A percentile compares a stretch with the other conserved stretches of the same genome.
phyloP scores from a whole-genome alignment of 768 basidiomycete genomes.

The Mycena galopus region DNA sequence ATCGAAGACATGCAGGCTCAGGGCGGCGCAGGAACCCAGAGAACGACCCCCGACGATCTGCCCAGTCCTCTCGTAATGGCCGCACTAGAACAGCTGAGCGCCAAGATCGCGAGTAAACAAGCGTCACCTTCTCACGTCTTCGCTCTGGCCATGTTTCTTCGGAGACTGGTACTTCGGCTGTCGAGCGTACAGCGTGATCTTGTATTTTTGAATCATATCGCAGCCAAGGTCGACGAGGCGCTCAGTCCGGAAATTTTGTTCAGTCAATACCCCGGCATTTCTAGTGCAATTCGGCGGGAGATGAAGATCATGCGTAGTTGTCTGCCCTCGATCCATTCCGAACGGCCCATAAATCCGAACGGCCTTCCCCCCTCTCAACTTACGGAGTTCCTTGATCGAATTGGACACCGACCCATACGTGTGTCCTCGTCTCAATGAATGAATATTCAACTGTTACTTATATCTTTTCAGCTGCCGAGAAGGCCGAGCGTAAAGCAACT shows the following conservation, averaged over 20 bases:
- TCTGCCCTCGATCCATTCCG: conserved; percentile 39
- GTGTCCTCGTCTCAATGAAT: conserved; percentile 41
- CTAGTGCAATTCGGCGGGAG: conserved; percentile 60
- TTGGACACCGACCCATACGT: conserved; percentile 63
- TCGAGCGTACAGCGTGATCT: conserved; percentile 65
- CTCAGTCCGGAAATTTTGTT: conserved; percentile 47
- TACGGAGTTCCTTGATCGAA: conserved; percentile 57
- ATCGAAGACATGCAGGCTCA: conserved; percentile 75
- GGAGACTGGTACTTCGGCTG: conserved; percentile 73
- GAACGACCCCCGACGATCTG: conserved; percentile 46
- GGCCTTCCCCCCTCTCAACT: conserved; percentile 37
- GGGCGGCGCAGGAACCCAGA: conserved; percentile 18
- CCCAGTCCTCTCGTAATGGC: conserved; percentile 87
- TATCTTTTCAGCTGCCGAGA: conserved; percentile 52
- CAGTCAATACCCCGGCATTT: conserved; percentile 49
- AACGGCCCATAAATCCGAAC: background rate
- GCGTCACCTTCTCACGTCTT: conserved; percentile 72
- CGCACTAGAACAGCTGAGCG: conserved; percentile 80
- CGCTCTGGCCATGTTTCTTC: conserved; percentile 71
- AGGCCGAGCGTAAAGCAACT: conserved; percentile 46
- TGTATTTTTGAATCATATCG: conserved; percentile 51
- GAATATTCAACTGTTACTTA: background rate
- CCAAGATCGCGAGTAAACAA: conserved; percentile 70
- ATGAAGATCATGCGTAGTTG: conserved; percentile 53
- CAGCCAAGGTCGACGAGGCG: conserved; percentile 52